Conservation (phyloP, 78 protist species). For the Chrysochromulina parva region DNA sequence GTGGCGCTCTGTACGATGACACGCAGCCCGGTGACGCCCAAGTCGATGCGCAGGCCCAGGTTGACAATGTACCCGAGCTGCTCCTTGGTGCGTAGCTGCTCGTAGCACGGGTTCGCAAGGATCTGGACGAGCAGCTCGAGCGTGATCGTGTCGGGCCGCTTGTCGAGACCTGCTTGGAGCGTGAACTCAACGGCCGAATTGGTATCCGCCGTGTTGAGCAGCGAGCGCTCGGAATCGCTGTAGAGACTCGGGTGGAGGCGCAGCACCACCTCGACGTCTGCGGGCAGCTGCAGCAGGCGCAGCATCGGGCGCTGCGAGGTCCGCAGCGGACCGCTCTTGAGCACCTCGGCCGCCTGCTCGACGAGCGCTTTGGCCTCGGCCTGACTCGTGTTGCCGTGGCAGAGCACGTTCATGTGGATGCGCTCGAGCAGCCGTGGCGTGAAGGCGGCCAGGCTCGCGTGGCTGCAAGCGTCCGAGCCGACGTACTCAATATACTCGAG, state of each 20-base stretch:
- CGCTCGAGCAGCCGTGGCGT: not conserved
- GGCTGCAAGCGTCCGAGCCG: not conserved
- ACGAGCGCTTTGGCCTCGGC: not conserved
- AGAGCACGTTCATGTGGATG: not conserved
- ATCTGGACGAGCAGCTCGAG: not conserved
- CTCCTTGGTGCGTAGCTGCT: constrained; percentile 48
- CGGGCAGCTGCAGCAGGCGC: not conserved
- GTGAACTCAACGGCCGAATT: not conserved
- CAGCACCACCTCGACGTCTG: not conserved
- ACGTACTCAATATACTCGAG: not conserved
- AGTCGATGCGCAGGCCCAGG: too few relatives aligned
- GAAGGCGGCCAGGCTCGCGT: not conserved
- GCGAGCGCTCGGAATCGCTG: not conserved
- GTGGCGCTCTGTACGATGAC: constrained; percentile 6
- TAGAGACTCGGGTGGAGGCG: not conserved
- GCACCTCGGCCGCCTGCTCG: not conserved
- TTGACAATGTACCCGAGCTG: constrained; percentile 43
- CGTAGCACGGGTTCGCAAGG: not conserved
- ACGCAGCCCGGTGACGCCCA: not conserved
- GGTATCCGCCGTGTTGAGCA: not conserved
- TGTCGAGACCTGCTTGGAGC: not conserved
- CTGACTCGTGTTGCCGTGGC: not conserved
- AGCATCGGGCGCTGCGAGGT: not conserved
- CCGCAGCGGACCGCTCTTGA: not conserved
- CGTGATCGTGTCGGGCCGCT: not conserved